Evolutionary conservation across 768 basidiomycete species (phyloP), one percentile per base, ranked within the genome.

Genomic region (Lactarius trivialis): DNA sequence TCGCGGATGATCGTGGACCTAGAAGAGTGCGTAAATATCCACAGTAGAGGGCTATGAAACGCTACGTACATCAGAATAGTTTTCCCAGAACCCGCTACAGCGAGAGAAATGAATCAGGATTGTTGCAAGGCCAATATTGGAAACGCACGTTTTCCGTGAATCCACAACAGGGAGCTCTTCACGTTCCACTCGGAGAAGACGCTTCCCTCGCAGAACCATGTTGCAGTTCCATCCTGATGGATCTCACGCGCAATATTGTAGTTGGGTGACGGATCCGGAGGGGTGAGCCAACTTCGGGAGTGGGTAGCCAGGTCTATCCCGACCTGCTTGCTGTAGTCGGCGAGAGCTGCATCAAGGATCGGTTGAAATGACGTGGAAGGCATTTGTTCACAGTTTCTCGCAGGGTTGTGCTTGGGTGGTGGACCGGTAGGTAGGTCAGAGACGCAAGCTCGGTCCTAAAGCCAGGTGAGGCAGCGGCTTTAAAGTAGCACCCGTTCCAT

Each of bases 1-100:
- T 37, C 36, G 6, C 39, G n/a, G 21, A 61, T 51, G 19, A 61
- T 34, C 0, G 59, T 3, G 6, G 59, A 60, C 14, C 59, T 50
- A 6, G 24, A 12, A 11, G 24, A 19, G 21, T 11, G n/a, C 15
- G 9, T 7, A 4, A 49, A 50, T 39, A 43, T 17, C 3, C 1
- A 24, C 17, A 5, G 7, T 37, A 11, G 3, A 14, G 8, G 4
- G 50, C 32, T 8, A 7, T 30, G 28, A 51, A 8, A 51, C 11
- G 26, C 15, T 2, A 7, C 45, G 4, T 49, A 60, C 60, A 33
- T 49, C 4, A 60, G 34, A 19, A 60, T 28, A 8, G 14, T 55
- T 28, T 60, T 60, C 5, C 60, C 60, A 2, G 53, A 41, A n/a
- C 53, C 60, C 26, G 60, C 60, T 55, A 21, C n/a, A 30, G 12